Base-by-base conservation (phyloP, 257 asterid species). In the Lithospermum erythrorhizon region DNA sequence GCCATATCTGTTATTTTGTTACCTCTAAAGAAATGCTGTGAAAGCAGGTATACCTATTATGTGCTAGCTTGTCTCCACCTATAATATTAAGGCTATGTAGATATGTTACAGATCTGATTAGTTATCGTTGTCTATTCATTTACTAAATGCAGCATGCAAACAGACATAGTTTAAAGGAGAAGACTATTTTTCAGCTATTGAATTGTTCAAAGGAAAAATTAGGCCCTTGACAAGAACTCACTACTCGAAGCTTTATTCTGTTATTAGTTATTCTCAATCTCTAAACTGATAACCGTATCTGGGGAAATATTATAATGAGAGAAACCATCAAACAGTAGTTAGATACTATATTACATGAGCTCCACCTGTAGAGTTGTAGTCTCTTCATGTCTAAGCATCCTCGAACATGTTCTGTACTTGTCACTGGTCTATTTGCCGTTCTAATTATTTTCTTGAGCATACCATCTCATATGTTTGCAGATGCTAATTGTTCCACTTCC, bases 1-100 rank as follows among this genome's bases (percentile, higher is more conserved):
- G 84, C 95, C 68, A 75, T 93, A 75, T 70, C 94, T 37, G 84
- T 80, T 75, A 70, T 83, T 73, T 77, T 93, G 76, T 78, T 80
- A 64, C 99, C 97, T 20, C 57, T 93, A 37, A 86, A 77, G 75
- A 77, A 74, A 37, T 76, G 83, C 72, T 70, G 70, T 56, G 80
- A 76, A 55, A 71, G 70, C 81, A 74, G 88, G 98, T 88, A 61
- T 22, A 53, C 23, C 48, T 19, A 19, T 16, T 20, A 11, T 27
- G 29, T 61, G n/a, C 57, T 56, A 66, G 49, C 49, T 13, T 41
- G 49, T 41, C 16, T 41, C 18, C 49, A 41, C 49, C 49, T 41
- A 11, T 9, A 13, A 41, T 14, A 41, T 41, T 41, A 41, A 41
- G 49, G 18, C 3, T 41, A 41, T 41, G 49, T 41, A 41, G 49